A percentile compares a stretch with the other conserved stretches of the same genome.
Evolutionary conservation across 306 rosid genomes (phyloP).

Genomic region (Vigna radiata): DNA sequence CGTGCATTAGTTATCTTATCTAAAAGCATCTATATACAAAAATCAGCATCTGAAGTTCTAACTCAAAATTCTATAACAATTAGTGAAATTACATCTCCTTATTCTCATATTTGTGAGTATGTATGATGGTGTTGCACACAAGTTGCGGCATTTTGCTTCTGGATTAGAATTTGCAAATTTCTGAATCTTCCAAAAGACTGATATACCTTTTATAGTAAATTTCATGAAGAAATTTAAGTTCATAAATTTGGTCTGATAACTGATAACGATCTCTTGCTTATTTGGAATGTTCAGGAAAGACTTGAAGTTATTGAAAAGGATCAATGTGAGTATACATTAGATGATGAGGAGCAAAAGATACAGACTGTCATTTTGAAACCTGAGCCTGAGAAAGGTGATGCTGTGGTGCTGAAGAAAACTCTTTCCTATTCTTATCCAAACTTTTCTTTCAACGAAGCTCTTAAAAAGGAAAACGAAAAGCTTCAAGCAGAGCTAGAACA

Average conservation of each 20-base stretch:
- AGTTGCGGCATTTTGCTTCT: constrained; percentile 6
- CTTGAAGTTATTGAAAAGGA: constrained; percentile 87
- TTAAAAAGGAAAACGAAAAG: constrained; percentile 87
- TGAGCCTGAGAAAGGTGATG: constrained; percentile 65
- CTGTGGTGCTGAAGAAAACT: constrained; percentile 81
- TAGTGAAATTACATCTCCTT: background rate
- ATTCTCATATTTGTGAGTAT: constrained; percentile 1
- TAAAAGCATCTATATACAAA: background rate
- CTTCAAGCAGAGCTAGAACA: constrained; percentile 86
- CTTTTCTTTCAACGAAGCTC: constrained; percentile 76
- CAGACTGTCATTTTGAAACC: constrained; percentile 91
- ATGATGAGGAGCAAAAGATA: constrained; percentile 83
- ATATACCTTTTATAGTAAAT: constrained; percentile 19
- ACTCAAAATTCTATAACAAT: background rate
- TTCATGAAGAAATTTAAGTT: constrained; percentile 18
- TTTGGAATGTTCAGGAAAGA: constrained; percentile 71
- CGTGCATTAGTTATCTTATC: background rate
- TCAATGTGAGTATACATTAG: constrained; percentile 92
- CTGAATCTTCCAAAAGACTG: background rate
- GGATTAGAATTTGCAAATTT: constrained; percentile 1
- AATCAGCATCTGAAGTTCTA: background rate
- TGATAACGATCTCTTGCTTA: constrained; percentile 27
- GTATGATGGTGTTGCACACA: constrained; percentile 8
- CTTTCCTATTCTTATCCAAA: constrained; percentile 95
- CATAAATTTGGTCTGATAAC: constrained; percentile 27